phyloP scores from a whole-genome alignment of 1,139 yeast genomes.

The Ogataea hybrid region DNA sequence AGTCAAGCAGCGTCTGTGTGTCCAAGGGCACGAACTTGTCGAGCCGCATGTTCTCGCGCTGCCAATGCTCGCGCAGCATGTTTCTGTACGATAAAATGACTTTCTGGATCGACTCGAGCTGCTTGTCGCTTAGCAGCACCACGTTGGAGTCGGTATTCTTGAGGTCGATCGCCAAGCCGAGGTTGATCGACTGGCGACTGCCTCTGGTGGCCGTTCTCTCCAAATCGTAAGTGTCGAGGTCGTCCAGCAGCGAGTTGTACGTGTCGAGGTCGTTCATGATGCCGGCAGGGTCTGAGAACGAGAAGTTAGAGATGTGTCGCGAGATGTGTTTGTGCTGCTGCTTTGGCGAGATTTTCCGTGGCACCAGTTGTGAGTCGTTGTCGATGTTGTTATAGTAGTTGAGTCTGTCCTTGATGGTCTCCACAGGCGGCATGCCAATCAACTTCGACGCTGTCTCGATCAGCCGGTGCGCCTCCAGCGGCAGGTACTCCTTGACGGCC shows the following conservation, averaged over 20 bases:
- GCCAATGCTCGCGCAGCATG: constrained; percentile 51
- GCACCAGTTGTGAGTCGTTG: constrained; percentile 40
- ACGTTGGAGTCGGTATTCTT: constrained; percentile 24
- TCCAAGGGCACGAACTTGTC: constrained; percentile 27
- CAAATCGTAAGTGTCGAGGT: constrained; percentile 48
- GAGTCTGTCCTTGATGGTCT: constrained; percentile 29
- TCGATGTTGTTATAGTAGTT: constrained; percentile 32
- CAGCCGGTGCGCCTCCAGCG: constrained; percentile 60
- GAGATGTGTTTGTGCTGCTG: constrained; percentile 27
- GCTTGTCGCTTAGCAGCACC: constrained; percentile 36
- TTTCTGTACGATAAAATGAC: constrained; percentile 48
- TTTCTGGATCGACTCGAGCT: constrained; percentile 43
- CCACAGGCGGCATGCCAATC: constrained; percentile 32
- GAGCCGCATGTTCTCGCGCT: constrained; percentile 7
- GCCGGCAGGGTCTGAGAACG: constrained; percentile 22
- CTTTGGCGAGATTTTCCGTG: constrained; percentile 39
- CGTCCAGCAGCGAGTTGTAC: constrained; percentile 31
- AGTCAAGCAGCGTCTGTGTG: constrained; percentile 31
- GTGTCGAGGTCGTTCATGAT: constrained; percentile 28
- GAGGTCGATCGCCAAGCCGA: constrained; percentile 28
- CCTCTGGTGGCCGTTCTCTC: constrained; percentile 42
- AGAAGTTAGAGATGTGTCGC: constrained; percentile 27
- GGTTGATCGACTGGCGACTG: constrained; percentile 24
- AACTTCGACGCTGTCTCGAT: constrained; percentile 62
- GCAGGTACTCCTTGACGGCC: constrained; percentile 55